Conservation (phyloP, 176 grass and related monocot species). For the Hsuehochloa calcarea region DNA sequence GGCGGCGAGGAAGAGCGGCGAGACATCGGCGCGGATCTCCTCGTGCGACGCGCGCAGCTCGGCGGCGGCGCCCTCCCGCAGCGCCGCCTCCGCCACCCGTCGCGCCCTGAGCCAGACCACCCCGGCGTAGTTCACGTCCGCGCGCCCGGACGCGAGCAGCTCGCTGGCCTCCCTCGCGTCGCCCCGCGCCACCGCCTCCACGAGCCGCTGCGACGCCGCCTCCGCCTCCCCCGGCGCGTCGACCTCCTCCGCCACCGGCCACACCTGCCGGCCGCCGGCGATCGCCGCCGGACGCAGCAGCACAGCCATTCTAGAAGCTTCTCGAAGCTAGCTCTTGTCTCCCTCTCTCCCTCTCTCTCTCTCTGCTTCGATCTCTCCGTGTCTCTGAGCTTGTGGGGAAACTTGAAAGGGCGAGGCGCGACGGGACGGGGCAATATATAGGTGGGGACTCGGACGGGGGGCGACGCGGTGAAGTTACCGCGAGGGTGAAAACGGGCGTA, state of each 20-base stretch:
- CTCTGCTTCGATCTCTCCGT: neutral
- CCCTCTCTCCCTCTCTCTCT: neutral
- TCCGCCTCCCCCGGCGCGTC: slow-evolving; percentile 33
- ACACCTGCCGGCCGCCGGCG: slow-evolving; percentile 68
- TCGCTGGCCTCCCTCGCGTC: slow-evolving; percentile 51
- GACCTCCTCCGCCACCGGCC: slow-evolving; percentile 59
- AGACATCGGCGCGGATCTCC: slow-evolving; percentile 91
- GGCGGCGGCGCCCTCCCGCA: slow-evolving; percentile 63
- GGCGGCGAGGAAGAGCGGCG: slow-evolving; percentile 93
- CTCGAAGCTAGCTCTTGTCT: neutral
- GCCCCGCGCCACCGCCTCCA: slow-evolving; percentile 72
- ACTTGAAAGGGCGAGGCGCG: slow-evolving; percentile 72
- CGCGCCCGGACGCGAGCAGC: slow-evolving; percentile 56
- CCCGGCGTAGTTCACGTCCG: slow-evolving; percentile 90
- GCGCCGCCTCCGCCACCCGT: slow-evolving; percentile 53
- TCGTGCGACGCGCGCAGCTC: slow-evolving; percentile 58
- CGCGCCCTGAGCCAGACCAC: slow-evolving; percentile 70
- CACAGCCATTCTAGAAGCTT: slow-evolving; percentile 53
- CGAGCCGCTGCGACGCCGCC: slow-evolving; percentile 72
- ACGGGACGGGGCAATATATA: slow-evolving; percentile 56
- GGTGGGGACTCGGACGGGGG: neutral
- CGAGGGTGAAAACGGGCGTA: neutral
- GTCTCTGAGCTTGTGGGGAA: slow-evolving; percentile 25
- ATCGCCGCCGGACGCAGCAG: slow-evolving; percentile 59
- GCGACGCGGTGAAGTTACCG: slow-evolving; percentile 46